Conservation (phyloP, 2,329 filamentous ascomycete species). For the Colletotrichum sansevieriae region DNA sequence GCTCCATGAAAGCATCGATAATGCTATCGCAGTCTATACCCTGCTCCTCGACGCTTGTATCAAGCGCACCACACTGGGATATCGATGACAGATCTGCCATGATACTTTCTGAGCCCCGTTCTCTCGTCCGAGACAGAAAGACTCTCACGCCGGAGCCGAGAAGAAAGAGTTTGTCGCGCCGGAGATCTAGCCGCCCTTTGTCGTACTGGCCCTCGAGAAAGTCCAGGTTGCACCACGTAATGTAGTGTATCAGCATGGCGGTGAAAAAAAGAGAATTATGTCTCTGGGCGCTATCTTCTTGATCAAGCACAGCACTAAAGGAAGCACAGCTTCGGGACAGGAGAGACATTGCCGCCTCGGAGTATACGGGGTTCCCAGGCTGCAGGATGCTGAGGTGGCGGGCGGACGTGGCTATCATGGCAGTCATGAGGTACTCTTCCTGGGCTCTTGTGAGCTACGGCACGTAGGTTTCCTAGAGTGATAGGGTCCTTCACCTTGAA, state of each 20-base stretch:
- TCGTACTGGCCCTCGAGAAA: constrained; percentile 43
- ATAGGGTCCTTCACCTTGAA: constrained; percentile 44
- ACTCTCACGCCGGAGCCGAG: constrained; percentile 47
- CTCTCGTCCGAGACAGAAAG: constrained; percentile 17
- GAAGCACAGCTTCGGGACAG: constrained; percentile 44
- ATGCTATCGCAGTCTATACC: constrained; percentile 42
- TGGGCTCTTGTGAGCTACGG: constrained; percentile 12
- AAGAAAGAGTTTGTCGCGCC: constrained; percentile 47
- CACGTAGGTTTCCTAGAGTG: too few relatives aligned
- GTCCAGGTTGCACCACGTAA: constrained; percentile 48
- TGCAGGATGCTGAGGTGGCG: constrained; percentile 43
- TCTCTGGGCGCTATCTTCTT: constrained; percentile 6
- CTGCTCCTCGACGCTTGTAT: constrained; percentile 36
- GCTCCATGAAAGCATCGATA: constrained; percentile 41
- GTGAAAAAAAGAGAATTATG: constrained; percentile 43
- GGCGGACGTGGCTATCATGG: constrained; percentile 44
- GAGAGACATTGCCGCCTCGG: constrained; percentile 43
- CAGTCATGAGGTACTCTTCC: constrained; percentile 48
- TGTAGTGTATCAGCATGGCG: constrained; percentile 48
- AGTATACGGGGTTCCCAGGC: constrained; percentile 41
- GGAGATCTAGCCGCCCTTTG: constrained; percentile 42
- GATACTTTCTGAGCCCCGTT: constrained; percentile 39
- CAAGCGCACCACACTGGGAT: constrained; percentile 43
- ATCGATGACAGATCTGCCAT: constrained; percentile 40
- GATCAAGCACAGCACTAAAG: constrained; percentile 44